Evolutionary conservation across 345 rosid genomes (phyloP).

Genomic region (Salix koriyanagi): DNA sequence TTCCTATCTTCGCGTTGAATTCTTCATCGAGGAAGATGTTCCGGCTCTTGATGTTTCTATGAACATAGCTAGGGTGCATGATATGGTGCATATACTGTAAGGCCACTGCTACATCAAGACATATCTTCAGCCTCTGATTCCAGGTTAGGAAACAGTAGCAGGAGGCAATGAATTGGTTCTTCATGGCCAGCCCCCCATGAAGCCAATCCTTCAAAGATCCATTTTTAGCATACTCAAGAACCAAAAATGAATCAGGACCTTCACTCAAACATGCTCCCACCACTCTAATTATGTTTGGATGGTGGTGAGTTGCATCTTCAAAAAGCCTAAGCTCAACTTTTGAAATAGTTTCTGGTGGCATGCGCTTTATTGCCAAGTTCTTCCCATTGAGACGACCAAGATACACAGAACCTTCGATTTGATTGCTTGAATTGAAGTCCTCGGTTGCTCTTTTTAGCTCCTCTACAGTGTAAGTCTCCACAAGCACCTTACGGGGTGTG

Average conservation of each 20-base stretch:
- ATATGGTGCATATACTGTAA: conserved; percentile 83
- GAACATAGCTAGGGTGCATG: conserved; percentile 69
- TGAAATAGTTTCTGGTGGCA: conserved; percentile 27
- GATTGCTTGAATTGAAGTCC: conserved; percentile 64
- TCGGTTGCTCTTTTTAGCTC: conserved; percentile 79
- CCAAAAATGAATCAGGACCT: conserved; percentile 41
- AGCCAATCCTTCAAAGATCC: conserved; percentile 91
- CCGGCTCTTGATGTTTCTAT: conserved; percentile 60
- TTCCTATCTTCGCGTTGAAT: conserved; percentile 75
- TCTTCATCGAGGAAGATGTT: conserved; percentile 86
- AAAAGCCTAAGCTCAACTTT: conserved; percentile 51
- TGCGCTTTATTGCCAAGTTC: conserved; percentile 63
- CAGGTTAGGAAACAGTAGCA: conserved; percentile 85
- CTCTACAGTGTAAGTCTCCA: conserved; percentile 54
- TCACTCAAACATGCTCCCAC: conserved; percentile 61
- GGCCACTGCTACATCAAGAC: conserved; percentile 79
- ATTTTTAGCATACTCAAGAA: conserved; percentile 77
- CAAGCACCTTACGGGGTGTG: conserved; percentile 38
- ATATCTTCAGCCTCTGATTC: conserved; percentile 81
- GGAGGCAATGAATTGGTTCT: conserved; percentile 87
- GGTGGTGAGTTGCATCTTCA: conserved; percentile 53
- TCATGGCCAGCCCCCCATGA: conserved; percentile 85
- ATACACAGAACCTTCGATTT: conserved; percentile 67
- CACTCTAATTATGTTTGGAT: conserved; percentile 70
- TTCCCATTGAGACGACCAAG: conserved; percentile 80